phyloP scores from a whole-genome alignment of 2,329 filamentous ascomycete species.

The Monosporascus sp. region DNA sequence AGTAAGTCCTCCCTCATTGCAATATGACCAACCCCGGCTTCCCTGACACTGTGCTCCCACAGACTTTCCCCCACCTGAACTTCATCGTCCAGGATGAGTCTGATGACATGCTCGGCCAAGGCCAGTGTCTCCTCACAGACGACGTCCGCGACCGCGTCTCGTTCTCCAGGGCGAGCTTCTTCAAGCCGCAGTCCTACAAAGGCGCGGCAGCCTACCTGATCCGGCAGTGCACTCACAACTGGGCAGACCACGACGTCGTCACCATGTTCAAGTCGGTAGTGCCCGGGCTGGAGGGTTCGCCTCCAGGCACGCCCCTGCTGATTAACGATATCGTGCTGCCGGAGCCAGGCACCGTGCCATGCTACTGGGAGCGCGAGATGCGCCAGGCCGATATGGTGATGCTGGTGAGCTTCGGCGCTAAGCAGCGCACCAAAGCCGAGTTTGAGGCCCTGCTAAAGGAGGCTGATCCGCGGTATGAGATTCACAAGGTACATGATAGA shows the following conservation, averaged over 20 bases:
- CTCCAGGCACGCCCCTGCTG: slow-evolving; percentile 19
- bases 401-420: slow-evolving; percentile 22
- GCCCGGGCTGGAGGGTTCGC: slow-evolving; percentile 12
- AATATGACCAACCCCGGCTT: neutral
- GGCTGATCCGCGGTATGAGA: slow-evolving; percentile 16
- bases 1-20: slow-evolving; percentile 2
- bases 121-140: slow-evolving; percentile 1
- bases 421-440: slow-evolving; percentile 15
- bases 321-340: slow-evolving; percentile 30
- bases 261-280: slow-evolving; percentile 12
- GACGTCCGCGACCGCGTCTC: slow-evolving; percentile 3
- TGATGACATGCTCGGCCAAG: slow-evolving; percentile 8
- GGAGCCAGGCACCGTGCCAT: slow-evolving; percentile 11
- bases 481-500: neutral
- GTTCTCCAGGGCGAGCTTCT: slow-evolving; percentile 10
- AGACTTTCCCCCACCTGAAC: slow-evolving; percentile 14
- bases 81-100: slow-evolving; percentile 13
- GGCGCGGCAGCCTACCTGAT: slow-evolving; percentile 7
- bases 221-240: slow-evolving; percentile 11
- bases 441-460: slow-evolving; percentile 17
- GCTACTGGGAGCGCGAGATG: slow-evolving; percentile 18
- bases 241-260: slow-evolving; percentile 1
- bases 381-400: slow-evolving; percentile 28
- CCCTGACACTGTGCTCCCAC: neutral
- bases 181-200: slow-evolving; percentile 5